Conservation (phyloP, 2,329 filamentous ascomycete genomes). For the Alternaria tenuissima region DNA sequence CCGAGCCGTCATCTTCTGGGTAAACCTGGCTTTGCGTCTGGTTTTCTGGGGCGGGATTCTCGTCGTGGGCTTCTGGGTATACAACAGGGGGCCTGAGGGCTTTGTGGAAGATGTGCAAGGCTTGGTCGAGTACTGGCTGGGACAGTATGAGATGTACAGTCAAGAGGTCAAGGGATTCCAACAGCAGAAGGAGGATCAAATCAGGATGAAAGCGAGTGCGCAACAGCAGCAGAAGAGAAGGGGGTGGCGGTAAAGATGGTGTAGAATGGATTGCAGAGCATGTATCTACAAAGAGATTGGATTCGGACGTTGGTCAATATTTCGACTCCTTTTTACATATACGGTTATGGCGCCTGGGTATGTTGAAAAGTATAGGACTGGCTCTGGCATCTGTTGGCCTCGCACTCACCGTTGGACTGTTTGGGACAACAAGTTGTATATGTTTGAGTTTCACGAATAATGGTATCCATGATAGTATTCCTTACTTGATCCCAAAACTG, state of each 20-base stretch:
- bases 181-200: constrained; percentile 36
- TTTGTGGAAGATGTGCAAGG: constrained; percentile 66
- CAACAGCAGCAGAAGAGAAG: constrained; percentile 21
- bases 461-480: constrained; percentile 3
- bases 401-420: not conserved
- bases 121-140: constrained; percentile 48
- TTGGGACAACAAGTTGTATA: not conserved
- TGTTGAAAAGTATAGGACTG: not conserved
- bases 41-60: constrained; percentile 70
- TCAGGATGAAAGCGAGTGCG: constrained; percentile 29
- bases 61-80: constrained; percentile 64
- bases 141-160: constrained; percentile 50
- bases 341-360: constrained; percentile 1
- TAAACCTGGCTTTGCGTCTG: constrained; percentile 69
- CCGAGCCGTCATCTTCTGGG: constrained; percentile 78
- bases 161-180: constrained; percentile 39
- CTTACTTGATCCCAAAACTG: not conserved
- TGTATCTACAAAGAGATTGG: not conserved
- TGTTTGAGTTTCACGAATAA: constrained; percentile 12
- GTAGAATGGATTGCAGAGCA: not conserved
- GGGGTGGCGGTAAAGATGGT: constrained; percentile 20
- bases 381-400: not conserved
- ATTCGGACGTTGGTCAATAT: not conserved
- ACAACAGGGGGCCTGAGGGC: constrained; percentile 69
- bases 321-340: not conserved